Evolutionary conservation across 306 rosid species (phyloP).

Genomic region (Inga laurina): DNA sequence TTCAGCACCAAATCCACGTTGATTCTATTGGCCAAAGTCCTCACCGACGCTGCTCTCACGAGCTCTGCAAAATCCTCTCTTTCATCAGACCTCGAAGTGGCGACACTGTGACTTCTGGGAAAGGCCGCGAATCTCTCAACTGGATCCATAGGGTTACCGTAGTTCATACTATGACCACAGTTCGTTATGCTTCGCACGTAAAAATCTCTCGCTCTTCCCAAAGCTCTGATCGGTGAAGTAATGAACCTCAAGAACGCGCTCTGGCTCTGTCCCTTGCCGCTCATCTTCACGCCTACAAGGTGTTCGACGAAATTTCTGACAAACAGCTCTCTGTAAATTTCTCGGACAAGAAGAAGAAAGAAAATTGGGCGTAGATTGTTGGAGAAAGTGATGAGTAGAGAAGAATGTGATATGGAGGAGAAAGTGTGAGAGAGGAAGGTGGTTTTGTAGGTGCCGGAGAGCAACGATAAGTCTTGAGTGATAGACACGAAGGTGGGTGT

Average conservation of each 20-base stretch:
- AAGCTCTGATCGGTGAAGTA: constrained; percentile 54
- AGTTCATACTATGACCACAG: constrained; percentile 38
- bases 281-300: constrained; percentile 27
- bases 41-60: constrained; percentile 74
- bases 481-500: background rate
- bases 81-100: constrained; percentile 38
- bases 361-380: background rate
- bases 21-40: constrained; percentile 48
- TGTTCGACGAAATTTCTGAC: background rate
- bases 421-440: background rate
- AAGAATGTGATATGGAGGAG: background rate
- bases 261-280: constrained; percentile 35
- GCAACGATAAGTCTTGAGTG: background rate
- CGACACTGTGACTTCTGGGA: constrained; percentile 64
- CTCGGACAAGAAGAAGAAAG: background rate
- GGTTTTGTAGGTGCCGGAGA: background rate
- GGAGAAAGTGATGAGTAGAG: background rate
- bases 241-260: constrained; percentile 58
- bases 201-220: constrained; percentile 61
- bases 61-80: constrained; percentile 66
- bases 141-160: constrained; percentile 34
- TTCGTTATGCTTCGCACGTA: constrained; percentile 64
- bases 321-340: background rate
- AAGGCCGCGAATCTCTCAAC: constrained; percentile 31
- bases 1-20: constrained; percentile 57